These are phyloP conservation scores for Daedalea quercina DNA, from an alignment of 768 basidiomycete genomes.

Conservation along the genomic window DNA sequence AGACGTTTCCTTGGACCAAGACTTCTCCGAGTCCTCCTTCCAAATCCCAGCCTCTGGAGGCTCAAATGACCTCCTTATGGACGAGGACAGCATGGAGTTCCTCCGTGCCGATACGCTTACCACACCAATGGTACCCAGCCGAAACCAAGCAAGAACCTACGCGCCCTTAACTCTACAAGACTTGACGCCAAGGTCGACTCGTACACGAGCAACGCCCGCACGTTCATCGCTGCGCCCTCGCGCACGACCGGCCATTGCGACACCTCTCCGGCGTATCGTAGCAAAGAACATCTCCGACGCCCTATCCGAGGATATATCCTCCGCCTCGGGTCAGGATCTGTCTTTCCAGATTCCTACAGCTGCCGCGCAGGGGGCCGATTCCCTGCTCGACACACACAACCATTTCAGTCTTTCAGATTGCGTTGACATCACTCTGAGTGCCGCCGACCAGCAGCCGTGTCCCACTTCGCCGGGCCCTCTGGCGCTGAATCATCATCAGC, in stretches of 20 bases:
- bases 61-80: conserved; percentile 29
- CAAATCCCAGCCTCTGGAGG: conserved; percentile 39
- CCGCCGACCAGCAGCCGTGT: not conserved
- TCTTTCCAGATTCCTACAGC: conserved; percentile 19
- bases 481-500: conserved; percentile 34
- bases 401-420: not conserved
- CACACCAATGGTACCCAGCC: conserved; percentile 20
- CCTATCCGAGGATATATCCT: conserved; percentile 11
- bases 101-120: conserved; percentile 35
- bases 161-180: conserved; percentile 17
- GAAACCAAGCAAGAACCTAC: conserved; percentile 15
- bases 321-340: conserved; percentile 6
- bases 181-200: conserved; percentile 18
- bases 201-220: conserved; percentile 3
- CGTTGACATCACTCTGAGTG: not conserved
- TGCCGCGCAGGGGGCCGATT: conserved; percentile 6
- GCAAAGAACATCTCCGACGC: conserved; percentile 13
- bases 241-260: conserved; percentile 14
- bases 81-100: conserved; percentile 38
- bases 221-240: conserved; percentile 13
- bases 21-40: conserved; percentile 43
- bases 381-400: not conserved
- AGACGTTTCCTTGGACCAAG: conserved; percentile 33
- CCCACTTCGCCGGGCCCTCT: conserved; percentile 16
- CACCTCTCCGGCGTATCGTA: conserved; percentile 12